phyloP scores from a whole-genome alignment of 257 asterid genomes.

The Solanum clarkiae region DNA sequence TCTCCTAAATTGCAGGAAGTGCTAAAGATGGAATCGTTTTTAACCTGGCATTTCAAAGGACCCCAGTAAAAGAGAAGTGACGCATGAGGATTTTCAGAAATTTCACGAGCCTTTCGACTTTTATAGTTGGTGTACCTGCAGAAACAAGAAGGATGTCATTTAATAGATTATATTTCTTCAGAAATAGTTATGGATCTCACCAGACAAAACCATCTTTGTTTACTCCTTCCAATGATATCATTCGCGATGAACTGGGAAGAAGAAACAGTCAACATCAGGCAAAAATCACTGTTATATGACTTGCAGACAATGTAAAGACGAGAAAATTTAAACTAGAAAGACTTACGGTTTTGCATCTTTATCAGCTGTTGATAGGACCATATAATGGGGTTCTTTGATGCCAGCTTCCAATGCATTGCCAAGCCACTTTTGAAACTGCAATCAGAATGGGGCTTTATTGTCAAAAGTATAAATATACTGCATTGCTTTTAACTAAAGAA shows the following conservation, averaged over 20 bases:
- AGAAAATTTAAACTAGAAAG: not conserved
- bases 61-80: constrained; percentile 72
- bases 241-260: constrained; percentile 54
- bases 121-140: constrained; percentile 65
- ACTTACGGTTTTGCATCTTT: constrained; percentile 18
- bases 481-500: not conserved
- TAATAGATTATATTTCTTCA: not conserved
- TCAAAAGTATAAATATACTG: not conserved
- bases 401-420: constrained; percentile 19
- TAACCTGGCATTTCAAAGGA: constrained; percentile 65
- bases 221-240: constrained; percentile 62
- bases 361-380: constrained; percentile 21
- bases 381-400: constrained; percentile 13
- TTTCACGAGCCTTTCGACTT: constrained; percentile 58
- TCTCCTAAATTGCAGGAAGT: not conserved
- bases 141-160: constrained; percentile 1
- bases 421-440: constrained; percentile 25
- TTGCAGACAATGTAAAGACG: not conserved
- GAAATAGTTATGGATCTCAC: constrained; percentile 26
- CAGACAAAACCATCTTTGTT: constrained; percentile 64
- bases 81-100: constrained; percentile 64
- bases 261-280: not conserved
- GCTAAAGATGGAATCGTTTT: not conserved
- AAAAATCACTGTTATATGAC: not conserved
- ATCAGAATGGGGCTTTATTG: not conserved